Conservation (phyloP, 495 filamentous ascomycete species). For the Apodospora peruviana region DNA sequence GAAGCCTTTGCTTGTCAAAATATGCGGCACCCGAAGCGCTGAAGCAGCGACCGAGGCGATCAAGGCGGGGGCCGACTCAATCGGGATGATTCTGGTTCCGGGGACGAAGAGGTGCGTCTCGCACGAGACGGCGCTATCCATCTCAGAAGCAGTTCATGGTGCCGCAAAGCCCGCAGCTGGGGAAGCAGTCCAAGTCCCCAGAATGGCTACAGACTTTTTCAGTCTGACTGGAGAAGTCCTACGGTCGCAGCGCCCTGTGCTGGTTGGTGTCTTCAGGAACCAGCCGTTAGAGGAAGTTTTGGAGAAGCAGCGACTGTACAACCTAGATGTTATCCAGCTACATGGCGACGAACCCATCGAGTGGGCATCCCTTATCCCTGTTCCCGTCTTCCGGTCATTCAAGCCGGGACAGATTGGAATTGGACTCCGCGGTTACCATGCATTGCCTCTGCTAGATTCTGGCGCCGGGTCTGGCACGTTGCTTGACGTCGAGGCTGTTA, state of each 20-base stretch:
- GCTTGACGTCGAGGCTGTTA: conserved; percentile 62
- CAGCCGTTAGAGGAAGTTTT: conserved; percentile 80
- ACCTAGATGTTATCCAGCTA: conserved; percentile 87
- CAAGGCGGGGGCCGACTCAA: conserved; percentile 81
- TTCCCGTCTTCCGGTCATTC: conserved; percentile 85
- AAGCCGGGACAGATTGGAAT: conserved; percentile 64
- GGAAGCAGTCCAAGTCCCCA: conserved; percentile 8
- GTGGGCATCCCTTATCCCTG: conserved; percentile 80
- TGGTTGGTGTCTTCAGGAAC: conserved; percentile 93
- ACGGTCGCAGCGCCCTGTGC: conserved; percentile 52
- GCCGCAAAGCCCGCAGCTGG: conserved; percentile 13
- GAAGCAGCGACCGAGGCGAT: conserved; percentile 77
- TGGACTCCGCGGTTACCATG: conserved; percentile 71
- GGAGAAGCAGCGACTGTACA: conserved; percentile 63
- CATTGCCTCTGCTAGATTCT: conserved; percentile 77
- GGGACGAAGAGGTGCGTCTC: conserved; percentile 74
- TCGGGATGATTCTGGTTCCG: conserved; percentile 87
- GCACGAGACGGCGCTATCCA: conserved; percentile 68
- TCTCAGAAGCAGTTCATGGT: conserved; percentile 68
- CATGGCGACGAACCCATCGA: conserved; percentile 90
- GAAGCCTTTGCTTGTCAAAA: conserved; percentile 69
- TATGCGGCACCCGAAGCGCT: conserved; percentile 85
- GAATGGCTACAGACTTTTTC: conserved; percentile 40
- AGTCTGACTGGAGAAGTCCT: conserved; percentile 32
- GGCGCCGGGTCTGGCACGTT: conserved; percentile 75